These are phyloP conservation scores for Phytophthora boehmeriae DNA, from an alignment of 352 stramenopile genomes.

Conservation along the genomic window DNA sequence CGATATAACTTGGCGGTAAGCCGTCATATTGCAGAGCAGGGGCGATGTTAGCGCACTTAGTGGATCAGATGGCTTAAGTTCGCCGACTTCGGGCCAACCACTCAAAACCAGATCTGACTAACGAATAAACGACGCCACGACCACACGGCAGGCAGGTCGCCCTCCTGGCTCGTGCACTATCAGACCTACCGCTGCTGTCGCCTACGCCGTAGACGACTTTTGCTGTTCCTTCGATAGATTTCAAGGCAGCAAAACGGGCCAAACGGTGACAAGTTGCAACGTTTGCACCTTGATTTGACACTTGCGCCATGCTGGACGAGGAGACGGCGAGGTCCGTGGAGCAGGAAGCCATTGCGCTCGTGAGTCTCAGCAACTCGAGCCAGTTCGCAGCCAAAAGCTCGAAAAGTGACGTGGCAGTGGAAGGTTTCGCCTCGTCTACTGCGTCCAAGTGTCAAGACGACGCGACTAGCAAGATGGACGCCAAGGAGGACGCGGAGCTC, in stretches of 20 bases:
- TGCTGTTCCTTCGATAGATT: no score
- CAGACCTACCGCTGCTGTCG: no score
- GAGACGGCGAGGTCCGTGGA: constrained; percentile 54
- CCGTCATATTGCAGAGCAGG: constrained; percentile 18
- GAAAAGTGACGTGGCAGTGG: constrained; percentile 32
- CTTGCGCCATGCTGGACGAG: constrained; percentile 56
- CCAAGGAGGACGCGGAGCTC: constrained; percentile 22
- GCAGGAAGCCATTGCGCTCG: constrained; percentile 72
- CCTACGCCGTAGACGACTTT: no score
- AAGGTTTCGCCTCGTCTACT: constrained; percentile 29
- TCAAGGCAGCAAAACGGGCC: background rate
- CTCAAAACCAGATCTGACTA: constrained; percentile 29
- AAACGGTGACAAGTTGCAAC: background rate
- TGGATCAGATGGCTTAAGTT: no score
- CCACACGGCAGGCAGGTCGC: constrained; percentile 9
- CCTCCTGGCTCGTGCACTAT: constrained; percentile 6
- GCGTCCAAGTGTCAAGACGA: constrained; percentile 1
- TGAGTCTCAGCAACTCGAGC: constrained; percentile 58
- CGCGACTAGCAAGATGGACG: constrained; percentile 14
- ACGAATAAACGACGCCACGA: constrained; percentile 22
- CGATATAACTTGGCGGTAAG: constrained; percentile 10
- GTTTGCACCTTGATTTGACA: no score
- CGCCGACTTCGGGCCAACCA: constrained; percentile 26
- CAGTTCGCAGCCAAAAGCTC: constrained; percentile 21
- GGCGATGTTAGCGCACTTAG: no score